phyloP scores from a whole-genome alignment of 257 asterid species.

The Salvia splendens region DNA sequence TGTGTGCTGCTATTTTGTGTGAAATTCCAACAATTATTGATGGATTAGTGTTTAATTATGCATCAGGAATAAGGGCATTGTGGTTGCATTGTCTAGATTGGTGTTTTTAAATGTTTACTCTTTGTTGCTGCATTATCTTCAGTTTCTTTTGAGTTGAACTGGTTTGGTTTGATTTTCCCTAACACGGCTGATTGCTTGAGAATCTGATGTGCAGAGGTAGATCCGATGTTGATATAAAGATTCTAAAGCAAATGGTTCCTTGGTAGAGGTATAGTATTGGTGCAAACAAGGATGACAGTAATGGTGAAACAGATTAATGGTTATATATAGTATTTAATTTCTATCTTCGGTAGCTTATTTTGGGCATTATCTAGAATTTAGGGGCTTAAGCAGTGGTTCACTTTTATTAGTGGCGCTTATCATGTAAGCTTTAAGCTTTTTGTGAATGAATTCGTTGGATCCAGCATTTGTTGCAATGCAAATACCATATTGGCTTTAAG shows the following conservation, averaged over 20 bases:
- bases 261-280: slow-evolving; percentile 35
- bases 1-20: background rate
- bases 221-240: slow-evolving; percentile 30
- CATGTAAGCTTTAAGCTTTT: slow-evolving; percentile 27
- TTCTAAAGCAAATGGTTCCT: slow-evolving; percentile 17
- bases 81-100: background rate
- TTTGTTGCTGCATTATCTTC: slow-evolving; percentile 1
- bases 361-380: slow-evolving; percentile 29
- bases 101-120: slow-evolving; percentile 3
- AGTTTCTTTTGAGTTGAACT: background rate
- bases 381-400: slow-evolving; percentile 25
- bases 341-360: slow-evolving; percentile 29
- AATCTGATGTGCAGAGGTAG: slow-evolving; percentile 36
- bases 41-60: slow-evolving; percentile 4
- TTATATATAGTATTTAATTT: slow-evolving; percentile 5
- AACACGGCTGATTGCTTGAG: slow-evolving; percentile 27
- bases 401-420: slow-evolving; percentile 29
- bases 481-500: slow-evolving; percentile 11
- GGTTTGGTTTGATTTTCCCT: background rate
- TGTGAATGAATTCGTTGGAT: slow-evolving; percentile 37
- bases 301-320: slow-evolving; percentile 37
- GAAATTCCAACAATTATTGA: background rate
- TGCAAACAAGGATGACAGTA: slow-evolving; percentile 32
- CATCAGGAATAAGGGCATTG: slow-evolving; percentile 10
- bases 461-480: slow-evolving; percentile 25